phyloP scores from a whole-genome alignment of 2,329 filamentous ascomycete species.

The Alternaria arborescens region DNA sequence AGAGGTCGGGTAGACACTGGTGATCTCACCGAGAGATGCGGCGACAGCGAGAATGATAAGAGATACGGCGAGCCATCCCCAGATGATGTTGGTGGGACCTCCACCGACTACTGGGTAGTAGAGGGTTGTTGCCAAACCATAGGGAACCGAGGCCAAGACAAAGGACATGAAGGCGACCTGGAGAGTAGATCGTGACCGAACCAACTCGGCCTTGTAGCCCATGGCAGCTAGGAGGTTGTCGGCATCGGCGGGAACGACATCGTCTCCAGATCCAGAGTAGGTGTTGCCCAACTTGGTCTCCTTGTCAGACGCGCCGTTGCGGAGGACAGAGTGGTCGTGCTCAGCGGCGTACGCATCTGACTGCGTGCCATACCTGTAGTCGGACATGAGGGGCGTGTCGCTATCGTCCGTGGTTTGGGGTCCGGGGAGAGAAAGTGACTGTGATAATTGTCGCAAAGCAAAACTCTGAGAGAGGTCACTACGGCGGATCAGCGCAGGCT shows the following conservation, averaged over 20 bases:
- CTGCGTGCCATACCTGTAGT: constrained; percentile 44
- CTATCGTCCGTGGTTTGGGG: constrained; percentile 20
- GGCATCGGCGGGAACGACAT: constrained; percentile 55
- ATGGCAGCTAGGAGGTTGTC: constrained; percentile 70
- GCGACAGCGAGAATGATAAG: constrained; percentile 74
- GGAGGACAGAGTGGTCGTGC: constrained; percentile 37
- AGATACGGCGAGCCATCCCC: constrained; percentile 76
- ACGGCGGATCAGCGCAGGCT: constrained; percentile 32
- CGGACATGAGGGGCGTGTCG: constrained; percentile 28
- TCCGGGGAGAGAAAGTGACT: constrained; percentile 16
- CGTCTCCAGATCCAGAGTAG: constrained; percentile 31
- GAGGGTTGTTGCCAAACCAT: constrained; percentile 75
- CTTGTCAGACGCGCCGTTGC: constrained; percentile 32
- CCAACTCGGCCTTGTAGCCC: constrained; percentile 72
- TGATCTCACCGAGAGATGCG: constrained; percentile 75
- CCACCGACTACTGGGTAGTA: constrained; percentile 72
- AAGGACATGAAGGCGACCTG: constrained; percentile 81
- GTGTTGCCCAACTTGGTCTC: constrained; percentile 38
- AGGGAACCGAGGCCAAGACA: constrained; percentile 77
- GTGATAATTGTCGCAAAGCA: constrained; percentile 28
- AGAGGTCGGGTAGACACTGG: constrained; percentile 77
- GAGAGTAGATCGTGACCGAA: constrained; percentile 70
- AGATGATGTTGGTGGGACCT: constrained; percentile 74
- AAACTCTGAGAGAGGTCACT: constrained; percentile 23
- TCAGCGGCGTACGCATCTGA: constrained; percentile 47